These are phyloP conservation scores for Garcia nutans DNA, from an alignment of 345 rosid species.

Conservation along the genomic window DNA sequence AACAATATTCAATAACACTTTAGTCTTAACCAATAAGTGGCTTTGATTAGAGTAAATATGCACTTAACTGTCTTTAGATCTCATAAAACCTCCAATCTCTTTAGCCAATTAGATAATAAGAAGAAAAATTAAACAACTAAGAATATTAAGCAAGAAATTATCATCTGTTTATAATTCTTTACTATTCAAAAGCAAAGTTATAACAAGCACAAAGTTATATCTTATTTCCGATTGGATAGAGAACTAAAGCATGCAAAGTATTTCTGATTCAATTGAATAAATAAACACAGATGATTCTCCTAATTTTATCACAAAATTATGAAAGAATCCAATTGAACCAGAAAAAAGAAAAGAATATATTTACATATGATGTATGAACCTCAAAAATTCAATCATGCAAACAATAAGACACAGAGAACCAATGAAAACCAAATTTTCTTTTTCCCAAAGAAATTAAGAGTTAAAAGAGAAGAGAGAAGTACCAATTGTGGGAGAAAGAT, in stretches of 20 bases:
- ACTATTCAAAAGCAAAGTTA: not conserved
- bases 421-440: not conserved
- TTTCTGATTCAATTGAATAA: not conserved
- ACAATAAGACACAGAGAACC: not conserved
- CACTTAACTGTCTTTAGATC: not conserved
- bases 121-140: not conserved
- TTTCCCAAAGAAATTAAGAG: not conserved
- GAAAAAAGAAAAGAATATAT: too few relatives aligned
- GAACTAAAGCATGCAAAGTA: not conserved
- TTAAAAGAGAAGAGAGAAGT: conserved; percentile 5
- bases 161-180: too few relatives aligned
- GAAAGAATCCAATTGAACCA: too few relatives aligned
- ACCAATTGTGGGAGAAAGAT: conserved; percentile 93
- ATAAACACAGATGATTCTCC: too few relatives aligned
- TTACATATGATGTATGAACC: not conserved
- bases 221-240: too few relatives aligned
- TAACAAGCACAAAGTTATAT: too few relatives aligned
- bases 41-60: not conserved
- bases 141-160: too few relatives aligned
- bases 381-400: not conserved
- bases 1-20: too few relatives aligned
- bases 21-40: too few relatives aligned
- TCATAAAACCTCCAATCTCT: not conserved
- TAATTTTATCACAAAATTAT: too few relatives aligned
- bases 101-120: not conserved